phyloP scores from a whole-genome alignment of 495 filamentous ascomycete genomes.

The Schizothecium vesticola region DNA sequence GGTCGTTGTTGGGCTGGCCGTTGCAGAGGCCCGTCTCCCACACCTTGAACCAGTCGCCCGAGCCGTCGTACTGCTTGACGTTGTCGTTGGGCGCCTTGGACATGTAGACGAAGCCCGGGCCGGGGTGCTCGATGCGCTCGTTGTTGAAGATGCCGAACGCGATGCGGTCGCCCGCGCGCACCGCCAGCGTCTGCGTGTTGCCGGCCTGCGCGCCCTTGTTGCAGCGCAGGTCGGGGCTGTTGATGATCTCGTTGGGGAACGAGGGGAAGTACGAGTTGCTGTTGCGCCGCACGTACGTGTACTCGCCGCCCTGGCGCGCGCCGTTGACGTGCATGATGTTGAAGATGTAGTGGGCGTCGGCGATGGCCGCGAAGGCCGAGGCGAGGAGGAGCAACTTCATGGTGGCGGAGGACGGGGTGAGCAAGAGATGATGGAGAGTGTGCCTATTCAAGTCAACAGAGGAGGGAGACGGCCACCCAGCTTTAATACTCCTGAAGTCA shows the following conservation, averaged over 20 bases:
- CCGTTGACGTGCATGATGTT: conserved; percentile 39
- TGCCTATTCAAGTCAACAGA: neutral
- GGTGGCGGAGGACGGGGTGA: conserved; percentile 4
- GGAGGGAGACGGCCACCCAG: neutral
- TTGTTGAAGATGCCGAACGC: conserved; percentile 43
- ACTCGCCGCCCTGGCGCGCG: conserved; percentile 32
- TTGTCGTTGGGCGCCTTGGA: conserved; percentile 38
- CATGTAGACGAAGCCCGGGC: conserved; percentile 44
- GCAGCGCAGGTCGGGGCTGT: conserved; percentile 43
- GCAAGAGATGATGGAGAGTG: neutral
- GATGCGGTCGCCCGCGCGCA: conserved; percentile 43
- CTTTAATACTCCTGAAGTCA: neutral
- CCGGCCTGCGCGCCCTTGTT: conserved; percentile 36
- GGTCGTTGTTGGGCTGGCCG: conserved; percentile 23
- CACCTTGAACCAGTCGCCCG: conserved; percentile 50
- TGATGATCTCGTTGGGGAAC: conserved; percentile 34
- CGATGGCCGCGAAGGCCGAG: conserved; percentile 24
- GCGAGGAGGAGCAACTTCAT: conserved; percentile 28
- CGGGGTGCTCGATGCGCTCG: conserved; percentile 44
- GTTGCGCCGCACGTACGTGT: conserved; percentile 37
- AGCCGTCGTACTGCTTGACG: conserved; percentile 43
- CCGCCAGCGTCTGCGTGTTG: conserved; percentile 28
- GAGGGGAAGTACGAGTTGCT: conserved; percentile 38
- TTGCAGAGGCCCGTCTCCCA: conserved; percentile 35
- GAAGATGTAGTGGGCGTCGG: conserved; percentile 37